These are phyloP conservation scores for Lentinus brumalis DNA, from an alignment of 768 basidiomycete species.

Conservation along the genomic window DNA sequence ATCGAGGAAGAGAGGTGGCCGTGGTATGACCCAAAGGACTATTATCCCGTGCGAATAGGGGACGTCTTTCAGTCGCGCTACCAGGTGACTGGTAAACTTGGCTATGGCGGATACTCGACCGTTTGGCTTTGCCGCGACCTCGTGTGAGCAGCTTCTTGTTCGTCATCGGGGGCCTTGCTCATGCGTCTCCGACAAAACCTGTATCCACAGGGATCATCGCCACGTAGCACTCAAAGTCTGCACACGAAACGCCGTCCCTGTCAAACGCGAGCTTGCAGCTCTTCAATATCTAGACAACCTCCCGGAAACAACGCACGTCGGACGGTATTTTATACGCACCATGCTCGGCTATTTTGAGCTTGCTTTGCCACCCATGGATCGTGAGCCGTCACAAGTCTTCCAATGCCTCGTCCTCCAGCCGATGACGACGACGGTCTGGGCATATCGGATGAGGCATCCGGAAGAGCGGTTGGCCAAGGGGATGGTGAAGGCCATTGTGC, in stretches of 20 bases:
- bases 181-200: too few species aligned
- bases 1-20: too few species aligned
- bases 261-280: constrained; percentile 6
- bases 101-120: background rate
- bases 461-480: background rate
- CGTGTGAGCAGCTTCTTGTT: background rate
- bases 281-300: constrained; percentile 3
- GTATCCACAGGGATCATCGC: constrained; percentile 1
- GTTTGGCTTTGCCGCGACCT: background rate
- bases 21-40: too few species aligned
- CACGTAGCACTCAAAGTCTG: constrained; percentile 12
- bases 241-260: background rate
- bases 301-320: background rate
- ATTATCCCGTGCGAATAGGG: background rate
- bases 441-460: background rate
- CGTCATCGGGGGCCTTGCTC: too few species aligned
- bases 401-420: constrained; percentile 2
- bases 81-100: constrained; percentile 1
- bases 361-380: background rate
- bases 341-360: background rate
- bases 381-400: background rate
- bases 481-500: background rate
- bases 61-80: background rate
- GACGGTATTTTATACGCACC: background rate
- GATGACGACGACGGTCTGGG: background rate